Evolutionary conservation across 23 red algal genomes (phyloP).

Genomic region (Chondrus crispus): DNA sequence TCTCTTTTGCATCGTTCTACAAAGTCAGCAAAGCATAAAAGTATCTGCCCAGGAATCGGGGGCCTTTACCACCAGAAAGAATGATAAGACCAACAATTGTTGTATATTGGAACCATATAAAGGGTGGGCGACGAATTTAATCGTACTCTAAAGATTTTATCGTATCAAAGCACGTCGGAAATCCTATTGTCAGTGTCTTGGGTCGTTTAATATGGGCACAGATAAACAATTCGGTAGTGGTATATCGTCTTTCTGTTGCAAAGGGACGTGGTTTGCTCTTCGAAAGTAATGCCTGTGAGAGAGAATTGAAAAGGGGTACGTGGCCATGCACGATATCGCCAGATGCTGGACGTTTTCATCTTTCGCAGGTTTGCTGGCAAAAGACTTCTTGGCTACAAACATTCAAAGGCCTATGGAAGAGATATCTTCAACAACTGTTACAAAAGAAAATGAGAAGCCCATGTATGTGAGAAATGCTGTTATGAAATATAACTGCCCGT

Average conservation of each 20-base stretch:
- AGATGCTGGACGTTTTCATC: background rate
- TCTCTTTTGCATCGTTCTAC: background rate
- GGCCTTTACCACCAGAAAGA: background rate
- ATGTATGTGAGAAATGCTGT: background rate
- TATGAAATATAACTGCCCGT: background rate
- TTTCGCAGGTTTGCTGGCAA: background rate
- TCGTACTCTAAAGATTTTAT: background rate
- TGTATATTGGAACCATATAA: background rate
- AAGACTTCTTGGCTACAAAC: background rate
- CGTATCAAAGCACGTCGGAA: background rate
- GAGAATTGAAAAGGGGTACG: background rate
- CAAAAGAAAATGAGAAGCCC: background rate
- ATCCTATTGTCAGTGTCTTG: background rate
- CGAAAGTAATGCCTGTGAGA: background rate
- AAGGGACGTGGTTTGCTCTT: background rate
- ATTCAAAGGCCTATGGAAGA: background rate
- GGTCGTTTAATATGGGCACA: background rate
- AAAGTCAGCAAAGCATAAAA: background rate
- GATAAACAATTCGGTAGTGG: background rate
- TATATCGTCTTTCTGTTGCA: background rate
- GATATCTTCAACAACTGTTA: background rate
- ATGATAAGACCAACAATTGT: constrained; percentile 5
- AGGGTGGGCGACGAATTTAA: background rate
- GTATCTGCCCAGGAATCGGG: background rate
- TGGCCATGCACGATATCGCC: background rate